phyloP scores from a whole-genome alignment of 2,329 filamentous ascomycete species.

The Ceratocystis alfenasii region DNA sequence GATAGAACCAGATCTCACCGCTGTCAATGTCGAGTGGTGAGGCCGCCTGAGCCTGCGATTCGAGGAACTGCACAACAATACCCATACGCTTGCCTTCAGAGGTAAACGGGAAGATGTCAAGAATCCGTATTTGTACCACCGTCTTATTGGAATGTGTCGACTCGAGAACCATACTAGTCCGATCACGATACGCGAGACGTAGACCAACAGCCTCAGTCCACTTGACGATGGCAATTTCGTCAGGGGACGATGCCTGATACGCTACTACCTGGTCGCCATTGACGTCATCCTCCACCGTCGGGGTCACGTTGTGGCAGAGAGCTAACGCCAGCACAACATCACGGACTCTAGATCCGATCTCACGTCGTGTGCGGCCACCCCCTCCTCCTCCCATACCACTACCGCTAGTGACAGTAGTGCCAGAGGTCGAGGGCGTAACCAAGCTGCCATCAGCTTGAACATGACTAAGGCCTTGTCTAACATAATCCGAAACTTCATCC shows the following conservation, averaged over 20 bases:
- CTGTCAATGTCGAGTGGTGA: slow-evolving; percentile 39
- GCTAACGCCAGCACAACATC: slow-evolving; percentile 88
- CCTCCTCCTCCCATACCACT: slow-evolving; percentile 29
- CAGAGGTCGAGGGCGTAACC: slow-evolving; percentile 64
- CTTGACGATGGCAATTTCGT: slow-evolving; percentile 93
- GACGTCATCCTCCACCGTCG: slow-evolving; percentile 65
- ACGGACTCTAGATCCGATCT: slow-evolving; percentile 85
- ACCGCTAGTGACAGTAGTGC: slow-evolving; percentile 33
- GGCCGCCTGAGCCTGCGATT: slow-evolving; percentile 35
- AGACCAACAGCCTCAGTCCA: slow-evolving; percentile 92
- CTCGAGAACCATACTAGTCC: slow-evolving; percentile 71
- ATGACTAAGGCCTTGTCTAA: slow-evolving; percentile 67
- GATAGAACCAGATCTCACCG: slow-evolving; percentile 93
- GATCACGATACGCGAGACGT: slow-evolving; percentile 71
- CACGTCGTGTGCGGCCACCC: slow-evolving; percentile 73
- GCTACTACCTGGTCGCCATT: slow-evolving; percentile 65
- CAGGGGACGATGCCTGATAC: slow-evolving; percentile 93
- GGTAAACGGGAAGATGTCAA: slow-evolving; percentile 95
- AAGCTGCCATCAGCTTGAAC: slow-evolving; percentile 32
- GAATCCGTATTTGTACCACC: slow-evolving; percentile 74
- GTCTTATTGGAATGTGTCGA: slow-evolving; percentile 59
- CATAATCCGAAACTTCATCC: slow-evolving; percentile 85
- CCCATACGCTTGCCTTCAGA: slow-evolving; percentile 98
- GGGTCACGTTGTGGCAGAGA: slow-evolving; percentile 94
- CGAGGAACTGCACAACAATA: slow-evolving; percentile 78